These are phyloP conservation scores for Xerocomellus intermedius DNA, from an alignment of 768 basidiomycete species.

Conservation along the genomic window DNA sequence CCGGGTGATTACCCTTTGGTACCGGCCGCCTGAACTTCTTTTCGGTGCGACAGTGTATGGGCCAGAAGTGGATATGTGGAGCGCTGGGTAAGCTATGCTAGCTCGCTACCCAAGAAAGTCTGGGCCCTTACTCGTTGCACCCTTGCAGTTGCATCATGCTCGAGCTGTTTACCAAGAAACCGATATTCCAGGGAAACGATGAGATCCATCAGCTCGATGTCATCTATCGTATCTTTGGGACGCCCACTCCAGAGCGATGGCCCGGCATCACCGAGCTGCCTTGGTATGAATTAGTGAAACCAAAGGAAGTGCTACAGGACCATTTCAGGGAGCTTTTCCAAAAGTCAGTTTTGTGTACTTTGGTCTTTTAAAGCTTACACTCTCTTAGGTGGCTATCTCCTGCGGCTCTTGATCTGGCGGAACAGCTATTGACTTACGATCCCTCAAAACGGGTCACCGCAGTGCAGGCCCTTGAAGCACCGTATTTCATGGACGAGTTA, in stretches of 20 bases:
- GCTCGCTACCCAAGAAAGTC: neutral
- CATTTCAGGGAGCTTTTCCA: constrained; percentile 83
- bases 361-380: neutral
- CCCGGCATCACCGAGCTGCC: constrained; percentile 78
- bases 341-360: constrained; percentile 52
- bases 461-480: constrained; percentile 69
- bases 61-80: constrained; percentile 99
- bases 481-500: constrained; percentile 83
- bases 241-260: constrained; percentile 83
- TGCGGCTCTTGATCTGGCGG: constrained; percentile 84
- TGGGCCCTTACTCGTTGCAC: neutral
- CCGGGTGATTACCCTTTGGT: constrained; percentile 98
- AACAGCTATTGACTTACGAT: constrained; percentile 76
- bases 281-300: constrained; percentile 99
- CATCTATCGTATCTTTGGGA: constrained; percentile 88
- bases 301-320: constrained; percentile 69
- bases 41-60: constrained; percentile 97
- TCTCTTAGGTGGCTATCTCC: constrained; percentile 76
- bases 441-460: constrained; percentile 78
- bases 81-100: constrained; percentile 70
- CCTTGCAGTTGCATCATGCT: constrained; percentile 90
- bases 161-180: constrained; percentile 92
- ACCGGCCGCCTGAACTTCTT: constrained; percentile 91
- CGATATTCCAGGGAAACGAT: constrained; percentile 97
- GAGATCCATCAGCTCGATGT: constrained; percentile 97